Percentiles rank a stretch among this genome's conserved stretches.
Conservation (phyloP, 106 monocot species). For the Amphibolis antarctica region DNA sequence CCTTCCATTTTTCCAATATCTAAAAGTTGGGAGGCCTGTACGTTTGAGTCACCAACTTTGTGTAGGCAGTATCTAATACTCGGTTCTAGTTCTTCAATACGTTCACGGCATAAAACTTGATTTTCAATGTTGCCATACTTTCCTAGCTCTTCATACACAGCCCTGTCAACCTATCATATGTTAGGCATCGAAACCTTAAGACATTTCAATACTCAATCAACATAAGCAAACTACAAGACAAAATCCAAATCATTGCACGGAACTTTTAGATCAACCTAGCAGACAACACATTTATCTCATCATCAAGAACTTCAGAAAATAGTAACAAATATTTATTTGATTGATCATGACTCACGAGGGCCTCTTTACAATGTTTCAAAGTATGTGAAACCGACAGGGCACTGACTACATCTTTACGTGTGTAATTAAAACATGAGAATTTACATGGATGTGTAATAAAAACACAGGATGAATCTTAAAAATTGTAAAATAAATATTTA, state of each 20-base stretch:
- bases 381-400: too few species aligned
- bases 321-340: too few species aligned
- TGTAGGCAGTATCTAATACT: slow-evolving; percentile 91
- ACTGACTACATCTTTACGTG: too few species aligned
- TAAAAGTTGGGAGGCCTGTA: slow-evolving; percentile 79
- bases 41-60: slow-evolving; percentile 70
- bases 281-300: not conserved
- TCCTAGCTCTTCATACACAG: slow-evolving; percentile 88
- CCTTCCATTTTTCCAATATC: slow-evolving; percentile 83
- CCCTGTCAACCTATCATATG: slow-evolving; percentile 31
- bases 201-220: not conserved
- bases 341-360: too few species aligned
- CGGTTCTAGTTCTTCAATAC: slow-evolving; percentile 97
- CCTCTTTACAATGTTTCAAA: too few species aligned
- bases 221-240: not conserved
- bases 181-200: not conserved
- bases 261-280: too few species aligned
- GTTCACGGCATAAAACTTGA: slow-evolving; percentile 87
- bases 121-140: slow-evolving; percentile 91
- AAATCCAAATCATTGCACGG: not conserved
- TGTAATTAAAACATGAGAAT: too few species aligned
- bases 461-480: too few species aligned
- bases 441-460: too few species aligned
- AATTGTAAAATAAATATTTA: too few species aligned
- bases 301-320: not conserved